Percentiles rank a stretch among this genome's conserved stretches.
These are phyloP conservation scores for Vigna trinervia DNA, from an alignment of 306 rosid genomes.

Conservation along the genomic window DNA sequence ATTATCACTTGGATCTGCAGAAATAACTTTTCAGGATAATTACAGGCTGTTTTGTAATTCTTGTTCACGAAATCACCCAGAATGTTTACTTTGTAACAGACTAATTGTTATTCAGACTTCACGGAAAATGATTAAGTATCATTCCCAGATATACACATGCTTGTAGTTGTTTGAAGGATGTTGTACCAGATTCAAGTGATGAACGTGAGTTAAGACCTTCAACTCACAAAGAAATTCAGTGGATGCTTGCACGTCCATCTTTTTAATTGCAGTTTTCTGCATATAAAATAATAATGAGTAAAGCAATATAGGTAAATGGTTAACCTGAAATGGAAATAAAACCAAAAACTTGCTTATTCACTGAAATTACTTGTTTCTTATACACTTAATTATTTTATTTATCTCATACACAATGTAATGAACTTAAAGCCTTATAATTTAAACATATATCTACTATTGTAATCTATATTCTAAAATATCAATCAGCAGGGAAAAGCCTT, in stretches of 20 bases:
- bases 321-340: not conserved
- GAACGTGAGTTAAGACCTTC: conserved; percentile 87
- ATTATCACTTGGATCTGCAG: not conserved
- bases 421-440: not conserved
- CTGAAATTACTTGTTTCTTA: too few species aligned
- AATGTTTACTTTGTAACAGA: not conserved
- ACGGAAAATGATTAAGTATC: not conserved
- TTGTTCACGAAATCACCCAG: not conserved
- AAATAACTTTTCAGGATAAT: not conserved
- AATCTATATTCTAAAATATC: not conserved
- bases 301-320: not conserved
- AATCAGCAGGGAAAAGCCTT: not conserved
- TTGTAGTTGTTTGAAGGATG: conserved; percentile 35
- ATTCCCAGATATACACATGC: not conserved
- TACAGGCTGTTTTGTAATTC: not conserved
- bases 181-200: conserved; percentile 89
- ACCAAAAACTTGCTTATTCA: not conserved
- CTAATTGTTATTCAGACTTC: not conserved
- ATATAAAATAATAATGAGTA: conserved; percentile 24
- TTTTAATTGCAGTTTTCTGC: conserved; percentile 71
- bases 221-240: conserved; percentile 85
- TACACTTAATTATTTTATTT: too few species aligned
- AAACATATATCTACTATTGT: not conserved
- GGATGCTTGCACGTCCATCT: conserved; percentile 83
- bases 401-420: too few species aligned